Percentiles rank a stretch among this genome's conserved stretches.
These are phyloP conservation scores for Citrus inodora DNA, from an alignment of 345 rosid species.

Conservation along the genomic window DNA sequence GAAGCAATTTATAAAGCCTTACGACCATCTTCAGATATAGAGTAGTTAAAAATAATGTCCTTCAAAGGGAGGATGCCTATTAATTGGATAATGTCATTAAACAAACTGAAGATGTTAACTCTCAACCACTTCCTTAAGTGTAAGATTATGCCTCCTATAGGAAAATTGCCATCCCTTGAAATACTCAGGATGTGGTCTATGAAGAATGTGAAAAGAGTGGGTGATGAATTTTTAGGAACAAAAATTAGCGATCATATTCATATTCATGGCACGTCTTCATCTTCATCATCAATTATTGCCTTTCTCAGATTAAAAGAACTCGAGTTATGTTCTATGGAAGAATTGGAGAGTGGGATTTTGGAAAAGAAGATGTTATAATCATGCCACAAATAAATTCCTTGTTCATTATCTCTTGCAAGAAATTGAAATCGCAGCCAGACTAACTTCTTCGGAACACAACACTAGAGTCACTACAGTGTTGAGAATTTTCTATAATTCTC, in stretches of 20 bases:
- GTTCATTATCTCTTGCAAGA: too few relatives aligned
- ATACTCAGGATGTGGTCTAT: neutral
- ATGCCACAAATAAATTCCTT: too few relatives aligned
- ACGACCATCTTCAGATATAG: neutral
- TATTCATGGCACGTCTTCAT: too few relatives aligned
- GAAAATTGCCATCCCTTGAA: constrained; percentile 16
- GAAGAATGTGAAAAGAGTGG: neutral
- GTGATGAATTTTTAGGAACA: neutral
- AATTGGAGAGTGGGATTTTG: too few relatives aligned
- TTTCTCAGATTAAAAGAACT: too few relatives aligned
- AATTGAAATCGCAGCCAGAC: too few relatives aligned
- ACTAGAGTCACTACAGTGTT: too few relatives aligned
- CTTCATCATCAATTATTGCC: too few relatives aligned
- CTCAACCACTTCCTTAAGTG: neutral
- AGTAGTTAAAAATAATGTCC: fast-evolving
- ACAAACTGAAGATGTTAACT: neutral
- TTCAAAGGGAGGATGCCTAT: neutral
- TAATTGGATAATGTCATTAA: neutral
- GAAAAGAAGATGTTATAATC: too few relatives aligned
- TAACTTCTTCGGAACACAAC: too few relatives aligned
- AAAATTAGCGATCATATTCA: neutral
- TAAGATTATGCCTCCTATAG: constrained; percentile 13
- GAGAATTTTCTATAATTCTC: too few relatives aligned
- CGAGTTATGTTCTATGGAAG: neutral
- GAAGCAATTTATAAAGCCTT: neutral